phyloP scores from a whole-genome alignment of 208 protist species.

The Acanthamoeba healyi region DNA sequence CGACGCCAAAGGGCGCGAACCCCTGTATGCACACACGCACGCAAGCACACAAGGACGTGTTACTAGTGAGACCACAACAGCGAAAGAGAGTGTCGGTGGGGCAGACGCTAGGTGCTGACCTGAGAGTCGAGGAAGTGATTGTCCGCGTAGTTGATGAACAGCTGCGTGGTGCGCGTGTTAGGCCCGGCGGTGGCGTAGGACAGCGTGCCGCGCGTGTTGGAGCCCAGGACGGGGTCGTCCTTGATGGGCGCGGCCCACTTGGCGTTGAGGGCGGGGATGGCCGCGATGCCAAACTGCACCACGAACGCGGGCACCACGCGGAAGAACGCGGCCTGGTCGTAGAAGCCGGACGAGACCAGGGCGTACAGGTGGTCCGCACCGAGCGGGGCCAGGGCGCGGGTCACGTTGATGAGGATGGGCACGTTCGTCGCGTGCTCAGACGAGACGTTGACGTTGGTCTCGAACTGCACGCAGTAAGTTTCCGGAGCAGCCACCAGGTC shows the following conservation, averaged over 20 bases:
- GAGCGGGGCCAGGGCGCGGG: slow-evolving; percentile 47
- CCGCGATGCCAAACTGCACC: slow-evolving; percentile 82
- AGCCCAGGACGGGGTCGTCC: slow-evolving; percentile 74
- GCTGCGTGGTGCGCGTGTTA: slow-evolving; percentile 80
- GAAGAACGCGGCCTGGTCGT: slow-evolving; percentile 80
- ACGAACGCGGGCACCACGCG: slow-evolving; percentile 79
- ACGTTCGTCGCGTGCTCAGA: background rate
- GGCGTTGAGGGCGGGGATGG: slow-evolving; percentile 24
- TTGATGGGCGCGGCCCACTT: slow-evolving; percentile 73
- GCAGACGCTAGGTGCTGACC: no score
- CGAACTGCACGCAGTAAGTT: slow-evolving; percentile 5
- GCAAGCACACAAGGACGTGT: no score
- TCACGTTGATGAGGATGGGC: slow-evolving; percentile 14
- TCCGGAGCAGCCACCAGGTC: no score
- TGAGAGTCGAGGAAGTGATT: slow-evolving; percentile 77
- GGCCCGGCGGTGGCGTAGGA: slow-evolving; percentile 76
- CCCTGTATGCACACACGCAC: no score
- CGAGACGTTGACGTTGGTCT: slow-evolving; percentile 14
- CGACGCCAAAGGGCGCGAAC: no score
- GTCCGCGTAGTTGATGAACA: slow-evolving; percentile 83
- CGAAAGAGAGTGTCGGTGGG: no score
- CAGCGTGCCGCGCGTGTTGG: slow-evolving; percentile 70
- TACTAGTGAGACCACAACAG: no score
- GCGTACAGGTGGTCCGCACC: slow-evolving; percentile 78
- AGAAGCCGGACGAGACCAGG: slow-evolving; percentile 77